A percentile compares a stretch with the other conserved stretches of the same genome.
Evolutionary conservation across 345 rosid genomes (phyloP).

Genomic region (Populus deltoides): DNA sequence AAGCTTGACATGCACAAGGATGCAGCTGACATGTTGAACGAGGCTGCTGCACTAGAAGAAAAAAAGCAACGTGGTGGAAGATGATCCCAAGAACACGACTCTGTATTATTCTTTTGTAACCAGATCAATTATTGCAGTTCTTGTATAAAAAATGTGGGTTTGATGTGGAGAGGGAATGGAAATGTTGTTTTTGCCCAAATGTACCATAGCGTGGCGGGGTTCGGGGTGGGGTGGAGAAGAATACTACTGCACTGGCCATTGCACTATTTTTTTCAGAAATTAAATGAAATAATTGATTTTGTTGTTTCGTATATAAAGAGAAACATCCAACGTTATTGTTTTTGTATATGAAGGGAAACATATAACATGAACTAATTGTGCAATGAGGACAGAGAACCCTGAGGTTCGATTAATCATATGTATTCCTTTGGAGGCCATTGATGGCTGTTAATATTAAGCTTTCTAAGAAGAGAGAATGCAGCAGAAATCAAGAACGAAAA

Average conservation of each 20-base stretch:
- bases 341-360: not conserved
- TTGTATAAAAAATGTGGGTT: slow-evolving; percentile 21
- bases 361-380: not conserved
- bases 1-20: slow-evolving; percentile 87
- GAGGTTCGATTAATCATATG: too few species aligned
- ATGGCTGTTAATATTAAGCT: too few species aligned
- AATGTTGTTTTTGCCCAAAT: slow-evolving; percentile 25
- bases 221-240: not conserved
- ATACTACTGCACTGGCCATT: slow-evolving; percentile 6
- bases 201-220: slow-evolving; percentile 25
- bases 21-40: slow-evolving; percentile 72
- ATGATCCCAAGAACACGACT: slow-evolving; percentile 25
- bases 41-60: slow-evolving; percentile 69
- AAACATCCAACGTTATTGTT: not conserved
- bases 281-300: slow-evolving; percentile 21
- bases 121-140: slow-evolving; percentile 20
- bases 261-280: slow-evolving; percentile 9
- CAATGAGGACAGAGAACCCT: not conserved
- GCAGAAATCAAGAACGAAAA: too few species aligned
- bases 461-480: too few species aligned
- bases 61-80: slow-evolving; percentile 50
- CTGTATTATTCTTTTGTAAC: slow-evolving; percentile 32
- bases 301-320: not conserved
- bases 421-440: too few species aligned
- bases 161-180: slow-evolving; percentile 24